Conservation (phyloP, 352 stramenopile species). For the Phytophthora meadii region DNA sequence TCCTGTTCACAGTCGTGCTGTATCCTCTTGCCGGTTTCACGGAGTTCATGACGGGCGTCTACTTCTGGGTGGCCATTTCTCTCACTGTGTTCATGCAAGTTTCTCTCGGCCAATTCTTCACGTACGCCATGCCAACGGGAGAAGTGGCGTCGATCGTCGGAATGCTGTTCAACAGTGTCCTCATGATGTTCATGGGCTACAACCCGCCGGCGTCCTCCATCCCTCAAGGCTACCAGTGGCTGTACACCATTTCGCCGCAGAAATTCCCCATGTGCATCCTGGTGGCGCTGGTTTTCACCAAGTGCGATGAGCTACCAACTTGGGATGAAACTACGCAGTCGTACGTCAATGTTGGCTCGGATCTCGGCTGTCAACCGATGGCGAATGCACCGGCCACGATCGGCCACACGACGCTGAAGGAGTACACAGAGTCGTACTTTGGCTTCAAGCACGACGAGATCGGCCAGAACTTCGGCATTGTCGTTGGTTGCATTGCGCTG, state of each 20-base stretch:
- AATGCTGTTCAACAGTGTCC: constrained; percentile 50
- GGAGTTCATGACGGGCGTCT: constrained; percentile 45
- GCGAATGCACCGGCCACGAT: constrained; percentile 1
- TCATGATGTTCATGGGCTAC: constrained; percentile 45
- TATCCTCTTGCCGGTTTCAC: constrained; percentile 85
- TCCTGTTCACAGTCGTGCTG: constrained; percentile 77
- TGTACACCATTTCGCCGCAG: constrained; percentile 17
- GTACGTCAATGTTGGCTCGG: constrained; percentile 4
- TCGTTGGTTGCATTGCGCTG: constrained; percentile 33
- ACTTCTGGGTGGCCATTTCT: constrained; percentile 35
- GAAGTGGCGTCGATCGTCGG: constrained; percentile 52
- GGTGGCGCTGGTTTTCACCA: constrained; percentile 28
- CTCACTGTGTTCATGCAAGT: constrained; percentile 51
- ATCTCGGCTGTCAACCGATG: constrained; percentile 10
- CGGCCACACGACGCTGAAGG: constrained; percentile 14
- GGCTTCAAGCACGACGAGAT: constrained; percentile 30
- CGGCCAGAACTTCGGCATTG: constrained; percentile 23
- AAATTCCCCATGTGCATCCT: constrained; percentile 32
- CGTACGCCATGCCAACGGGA: constrained; percentile 51
- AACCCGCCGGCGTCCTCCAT: constrained; percentile 24
- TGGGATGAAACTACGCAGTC: constrained; percentile 10
- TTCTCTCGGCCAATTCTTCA: constrained; percentile 81
- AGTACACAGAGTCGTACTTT: constrained; percentile 34
- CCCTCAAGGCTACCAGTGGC: constrained; percentile 20
- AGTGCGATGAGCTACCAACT: constrained; percentile 20